Evolutionary conservation across 1,284 basidiomycete species (phyloP), one percentile per base, ranked within the genome.

Genomic region (Peniophora sp.): DNA sequence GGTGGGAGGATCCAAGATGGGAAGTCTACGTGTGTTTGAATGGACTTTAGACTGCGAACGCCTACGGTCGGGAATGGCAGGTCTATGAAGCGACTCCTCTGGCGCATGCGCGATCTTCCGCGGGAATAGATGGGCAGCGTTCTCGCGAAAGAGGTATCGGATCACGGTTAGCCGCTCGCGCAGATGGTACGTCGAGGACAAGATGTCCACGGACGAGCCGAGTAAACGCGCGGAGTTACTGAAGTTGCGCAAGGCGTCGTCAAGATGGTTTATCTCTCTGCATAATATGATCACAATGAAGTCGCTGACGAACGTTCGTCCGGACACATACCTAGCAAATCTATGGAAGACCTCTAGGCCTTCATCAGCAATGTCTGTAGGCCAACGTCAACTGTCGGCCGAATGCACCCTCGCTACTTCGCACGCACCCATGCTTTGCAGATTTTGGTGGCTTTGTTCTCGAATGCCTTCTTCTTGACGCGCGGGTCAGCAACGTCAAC

Each of bases 201-300:
- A 72, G 54, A 87, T 84, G 12, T 81, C 83, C 22, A 85, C 81
- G 2, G 83, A 85, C 50, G 80, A 83, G 22, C 84, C 84, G 0
- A 86, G 70, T 62, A 84, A 83, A 35, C 83, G 78, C 10, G 83
- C 76, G n/a, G 83, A 81, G 57, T 85, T 83, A 39, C 82, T 79
- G 59, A 86, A 86, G 63, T 83, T 85, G 36, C 82, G 74, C 14
- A 86, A 71, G 81, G 85, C 81, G 63, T 78, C 78, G 63, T 85
- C 83, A 10, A 86, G 68, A 53, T 73, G 76, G 54, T 75, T 77
- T 48, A 85, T 74, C 34, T 75, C 71, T 58, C 81, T 84, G 53
- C 1, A 17, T 39, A 44, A 20, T 19, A 2, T n/a, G n/a, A n/a
- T n/a, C n/a, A n/a, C n/a, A n/a, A n/a, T n/a, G n/a, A n/a, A n/a